Evolutionary conservation across 2,329 filamentous ascomycete species (phyloP), one percentile per base, ranked within the genome.

Genomic region (Xylaria arbuscula): DNA sequence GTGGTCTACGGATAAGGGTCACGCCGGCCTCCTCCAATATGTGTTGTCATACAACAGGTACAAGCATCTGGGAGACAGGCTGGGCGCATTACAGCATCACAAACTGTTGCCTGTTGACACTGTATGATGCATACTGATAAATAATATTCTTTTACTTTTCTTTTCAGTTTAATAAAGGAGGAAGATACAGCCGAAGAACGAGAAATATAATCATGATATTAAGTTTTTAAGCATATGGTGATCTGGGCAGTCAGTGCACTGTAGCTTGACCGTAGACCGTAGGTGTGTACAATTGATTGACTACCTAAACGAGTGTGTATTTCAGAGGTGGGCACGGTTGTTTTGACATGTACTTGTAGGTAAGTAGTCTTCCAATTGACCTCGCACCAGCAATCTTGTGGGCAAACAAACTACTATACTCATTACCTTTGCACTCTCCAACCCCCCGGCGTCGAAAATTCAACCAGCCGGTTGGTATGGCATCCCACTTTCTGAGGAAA

Each of bases 401-500:
- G 48, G 48, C 61, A 70, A 68, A 60, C 68, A 22, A 59, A 47
- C 53, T 24, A 61, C 34, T n/a, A 7, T 47, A 47, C 40, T 57
- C n/a, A 38, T 11, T 51, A 38, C 55, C 61, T 68, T 62, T 47
- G 40, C 57, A 17, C 57, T 59, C 50, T 36, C 47, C 57, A 47
- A 38, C 15, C 48, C 32, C 24, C 19, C 24, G n/a, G n/a, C 36
- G 17, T 13, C 34, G 36, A 3, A 19, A 17, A n/a, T n/a, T 58
- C 45, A 32, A 36, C 28, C 36, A 15, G 34, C 24, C 13, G 1
- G 6, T 19, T 17, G 1, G 6, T 19, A 13, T 48, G 24, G 24
- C 51, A 42, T 38, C 55, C 57, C 42, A 28, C 22, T 17, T 57
- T 32, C 17, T 36, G 28, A 38, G 42, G 56, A 32, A 42, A 24